Conservation (phyloP, 805 yeast genomes). For the Lipomyces starkeyi region DNA sequence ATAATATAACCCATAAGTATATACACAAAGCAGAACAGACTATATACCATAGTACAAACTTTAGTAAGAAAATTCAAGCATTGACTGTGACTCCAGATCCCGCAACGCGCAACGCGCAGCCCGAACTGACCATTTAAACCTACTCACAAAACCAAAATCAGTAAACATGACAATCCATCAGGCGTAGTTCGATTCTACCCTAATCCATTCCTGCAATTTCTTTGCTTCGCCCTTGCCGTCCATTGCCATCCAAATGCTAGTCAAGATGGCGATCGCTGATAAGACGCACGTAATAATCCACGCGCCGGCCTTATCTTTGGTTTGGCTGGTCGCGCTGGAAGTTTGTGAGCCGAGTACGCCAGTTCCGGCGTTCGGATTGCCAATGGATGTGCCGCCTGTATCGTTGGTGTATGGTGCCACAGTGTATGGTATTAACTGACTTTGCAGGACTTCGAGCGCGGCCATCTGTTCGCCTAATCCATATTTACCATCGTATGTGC, state of each 20-base stretch:
- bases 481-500: constrained; percentile 67
- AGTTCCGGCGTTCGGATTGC: constrained; percentile 73
- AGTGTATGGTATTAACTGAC: constrained; percentile 48
- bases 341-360: constrained; percentile 41
- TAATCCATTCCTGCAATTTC: constrained; percentile 31
- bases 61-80: no score
- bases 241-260: constrained; percentile 75
- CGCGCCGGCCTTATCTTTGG: constrained; percentile 85
- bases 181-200: constrained; percentile 14
- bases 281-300: constrained; percentile 83
- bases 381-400: constrained; percentile 73
- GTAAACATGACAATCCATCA: neutral
- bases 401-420: constrained; percentile 66
- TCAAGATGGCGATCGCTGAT: constrained; percentile 62
- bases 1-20: neutral
- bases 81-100: neutral
- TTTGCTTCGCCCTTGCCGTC: constrained; percentile 33
- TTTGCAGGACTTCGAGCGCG: constrained; percentile 70
- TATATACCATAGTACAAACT: neutral
- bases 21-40: neutral
- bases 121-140: no score
- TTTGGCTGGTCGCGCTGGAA: constrained; percentile 50
- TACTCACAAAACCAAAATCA: neutral
- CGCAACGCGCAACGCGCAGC: neutral
- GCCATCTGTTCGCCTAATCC: constrained; percentile 88